Base-by-base conservation (phyloP, 768 basidiomycete genomes). In the Termitomyces sp. region DNA sequence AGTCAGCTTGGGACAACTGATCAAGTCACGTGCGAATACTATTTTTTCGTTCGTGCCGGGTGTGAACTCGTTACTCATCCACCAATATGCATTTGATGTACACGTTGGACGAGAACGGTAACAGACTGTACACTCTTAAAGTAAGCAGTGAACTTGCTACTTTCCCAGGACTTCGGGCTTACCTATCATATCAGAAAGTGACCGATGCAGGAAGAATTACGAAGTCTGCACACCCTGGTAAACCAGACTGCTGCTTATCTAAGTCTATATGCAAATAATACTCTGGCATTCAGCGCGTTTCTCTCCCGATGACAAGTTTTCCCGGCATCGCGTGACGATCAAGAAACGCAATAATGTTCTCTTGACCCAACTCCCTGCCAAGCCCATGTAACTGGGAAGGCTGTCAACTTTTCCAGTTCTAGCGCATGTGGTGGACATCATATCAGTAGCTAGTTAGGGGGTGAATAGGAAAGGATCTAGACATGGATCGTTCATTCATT, bases 241-340 rank as follows among this genome's bases (percentile, higher is more conserved):
- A 56, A 81, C 67, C 19, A 22, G 24, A 11, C 24, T 42, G 24
- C 38, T 49, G 19, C 45, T 46, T 47, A 44, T 37, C 47, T 8
- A n/a, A 54, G 17, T 17, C 49, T 50, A 56, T 32, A 42, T 40
- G 30, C 44, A 52, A 56, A 22, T 55, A 22, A 56, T 42, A 45
- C 14, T 45, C 17, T 37, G 17, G 19, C 40, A 24, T 48, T n/a
- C 55, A 97, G 96, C 96, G 15, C 93, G 97, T 40, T 98, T 98
- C 74, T 98, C 96, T 14, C 96, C 96, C 11, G 97, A 99, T 70
- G 96, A 98, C 82, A 98, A 98, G 76, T 98, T 96, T 75, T 96
- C 94, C 58, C 82, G 94, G 59, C 96, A 99, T 67, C 89, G 97
- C 57, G 94, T 98, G 58, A 97, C 93, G 5, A 87, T 98, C 67